Evolutionary conservation across 2,329 filamentous ascomycete species (phyloP), one percentile per base, ranked within the genome.

Genomic region (Beauveria sp.): DNA sequence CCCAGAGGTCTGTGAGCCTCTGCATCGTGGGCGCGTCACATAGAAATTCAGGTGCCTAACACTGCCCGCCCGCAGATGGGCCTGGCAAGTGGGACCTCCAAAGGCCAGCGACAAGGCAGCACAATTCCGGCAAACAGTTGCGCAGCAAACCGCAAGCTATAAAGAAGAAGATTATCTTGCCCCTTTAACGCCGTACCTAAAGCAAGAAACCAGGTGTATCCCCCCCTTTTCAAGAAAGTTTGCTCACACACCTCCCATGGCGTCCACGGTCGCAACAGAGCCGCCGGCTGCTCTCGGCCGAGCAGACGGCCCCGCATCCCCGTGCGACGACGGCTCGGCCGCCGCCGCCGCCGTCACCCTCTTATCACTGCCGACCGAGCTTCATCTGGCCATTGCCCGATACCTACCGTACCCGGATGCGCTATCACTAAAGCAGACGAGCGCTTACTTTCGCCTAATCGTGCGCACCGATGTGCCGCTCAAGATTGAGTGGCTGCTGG

Each of bases 321-420:
- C 34, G 34, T 37, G 34, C 34, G 34, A 37, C 12, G 12, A 37
- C 34, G 12, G 34, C 34, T 37, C 34, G 4, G 34, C 54, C 56
- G 56, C 18, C 24, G 22, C 5, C 16, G 43, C n/a, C 52, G 16
- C 28, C 51, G 24, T 26, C 3, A 10, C 52, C 68, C 14, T 87
- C 40, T 75, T 79, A 69, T 71, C 73, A 18, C 75, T 90, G 2
- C 88, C 88, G 2, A 77, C 84, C 0, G 88, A 91, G 67, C 77
- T 90, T n/a, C 87, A 89, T 65, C 70, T 87, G 1, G 77, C 84
- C 55, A 85, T 90, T 60, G 76, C 82, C 37, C 70, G 77, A 12
- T 76, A 83, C 59, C 82, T 90, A 62, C 80, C 80, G 37, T 90
- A 90, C 63, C 88, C 88, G 0, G 87, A 91, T 64, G 87, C 88